Evolutionary conservation across 495 filamentous ascomycete genomes (phyloP), one percentile per base, ranked within the genome.

Genomic region (Penicillium pulvis): DNA sequence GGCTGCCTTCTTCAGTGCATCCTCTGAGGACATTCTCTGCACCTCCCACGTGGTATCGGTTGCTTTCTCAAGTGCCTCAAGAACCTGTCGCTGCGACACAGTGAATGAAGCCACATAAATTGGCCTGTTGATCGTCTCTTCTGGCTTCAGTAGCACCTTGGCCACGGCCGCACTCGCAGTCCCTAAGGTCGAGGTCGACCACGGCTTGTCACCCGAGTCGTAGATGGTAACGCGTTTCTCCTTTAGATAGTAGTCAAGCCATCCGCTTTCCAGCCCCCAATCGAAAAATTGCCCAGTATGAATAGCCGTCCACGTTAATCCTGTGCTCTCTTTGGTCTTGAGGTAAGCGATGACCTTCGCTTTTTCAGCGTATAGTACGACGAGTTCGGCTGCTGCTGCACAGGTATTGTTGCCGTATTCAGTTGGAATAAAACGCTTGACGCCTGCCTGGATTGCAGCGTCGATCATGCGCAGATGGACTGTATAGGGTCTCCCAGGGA

Each of bases 391-490:
- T 6, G 52, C 52, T 46, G 52, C 39, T n/a, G 41, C 16, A 24
- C 42, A 55, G 1, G 39, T 55, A 44, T 55, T 55, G 41, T 55
- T 55, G 4, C 52, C 52, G 30, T 55, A 55, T 33, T 55, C 52
- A 23, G 52, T 55, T 11, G 52, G 52, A 46, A 55, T 55, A 26
- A 55, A 44, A 6, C 39, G 39, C 52, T 55, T 45, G 3, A 55
- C 39, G 20, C 52, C 52, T 31, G 52, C 39, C 19, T 30, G 20
- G 19, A 55, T 55, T 17, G 52, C 52, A 12, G 52, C 52, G 24
- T 55, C 52, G 39, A 55, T 55, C 52, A 55, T 55, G 12, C 52
- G 52, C 30, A 55, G 23, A 19, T 55, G 52, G 33, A 55, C 52
- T 17, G 52, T 55, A 14, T 46, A 55, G 7, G 52, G 39, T 31